Conservation (phyloP, 2,329 filamentous ascomycete genomes). For the Fusarium sp. region DNA sequence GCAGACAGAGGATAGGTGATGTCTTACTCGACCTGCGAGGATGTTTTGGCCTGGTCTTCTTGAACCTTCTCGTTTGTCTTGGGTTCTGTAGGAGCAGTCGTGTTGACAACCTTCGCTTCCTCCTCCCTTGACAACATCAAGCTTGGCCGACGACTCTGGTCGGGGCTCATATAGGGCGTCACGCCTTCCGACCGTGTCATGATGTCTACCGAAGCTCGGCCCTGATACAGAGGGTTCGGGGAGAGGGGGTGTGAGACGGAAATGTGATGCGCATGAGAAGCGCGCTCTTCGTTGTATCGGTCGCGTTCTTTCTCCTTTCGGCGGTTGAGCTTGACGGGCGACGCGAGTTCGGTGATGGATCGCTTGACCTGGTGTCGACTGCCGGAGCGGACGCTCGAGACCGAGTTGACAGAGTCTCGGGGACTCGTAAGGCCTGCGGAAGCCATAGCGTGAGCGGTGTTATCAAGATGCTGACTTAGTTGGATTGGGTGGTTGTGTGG, state of each 20-base stretch:
- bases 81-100: constrained; percentile 32
- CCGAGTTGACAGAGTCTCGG: constrained; percentile 45
- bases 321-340: constrained; percentile 60
- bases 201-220: constrained; percentile 61
- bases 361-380: constrained; percentile 67
- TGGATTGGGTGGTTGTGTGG: constrained; percentile 10
- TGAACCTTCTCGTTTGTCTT: constrained; percentile 55
- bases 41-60: constrained; percentile 55
- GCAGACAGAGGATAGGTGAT: neutral
- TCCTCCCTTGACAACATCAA: constrained; percentile 53
- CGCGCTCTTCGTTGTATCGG: constrained; percentile 51
- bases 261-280: constrained; percentile 36
- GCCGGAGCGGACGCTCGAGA: constrained; percentile 46
- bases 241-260: constrained; percentile 38
- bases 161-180: constrained; percentile 60
- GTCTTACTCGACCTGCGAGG: constrained; percentile 53
- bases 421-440: constrained; percentile 46
- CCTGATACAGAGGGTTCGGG: constrained; percentile 49
- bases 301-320: constrained; percentile 49
- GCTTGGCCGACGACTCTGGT: constrained; percentile 60
- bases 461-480: neutral
- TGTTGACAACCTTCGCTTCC: constrained; percentile 38
- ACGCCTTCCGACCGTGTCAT: constrained; percentile 60
- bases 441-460: constrained; percentile 39
- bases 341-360: constrained; percentile 68